Evolutionary conservation across 176 grass and related monocot genomes (phyloP), one percentile per base, ranked within the genome.

Genomic region (Puya raimondii): DNA sequence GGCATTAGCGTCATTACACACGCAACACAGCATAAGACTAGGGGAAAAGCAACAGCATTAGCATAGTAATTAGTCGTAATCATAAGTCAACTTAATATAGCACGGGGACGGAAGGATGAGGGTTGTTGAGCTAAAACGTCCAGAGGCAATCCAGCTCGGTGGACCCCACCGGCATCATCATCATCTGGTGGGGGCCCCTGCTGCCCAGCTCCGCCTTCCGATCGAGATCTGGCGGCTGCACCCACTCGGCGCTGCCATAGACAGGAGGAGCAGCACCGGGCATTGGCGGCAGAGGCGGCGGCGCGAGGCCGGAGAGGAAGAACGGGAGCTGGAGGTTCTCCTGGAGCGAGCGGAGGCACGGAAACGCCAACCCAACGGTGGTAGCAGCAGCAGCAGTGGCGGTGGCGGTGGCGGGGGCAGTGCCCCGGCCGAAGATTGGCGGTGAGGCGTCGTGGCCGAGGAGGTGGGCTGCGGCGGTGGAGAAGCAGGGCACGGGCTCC

Each of bases 401-500:
- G 57, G 76, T 9, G 9, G 67, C 10, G 58, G 80, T 14, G 21
- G 57, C 29, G 66, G 75, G 13, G 12, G 72, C 17, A 2, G 33
- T 11, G 9, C 13, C 6, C 17, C 49, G 51, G 3, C 49, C 12
- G 56, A 61, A 21, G 2, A 84, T 64, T 14, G 86, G 50, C 10
- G 63, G 64, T n/a, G 72, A 63, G 53, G 77, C 70, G 66, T 88
- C 70, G 51, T 75, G 76, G 69, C 73, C 70, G 25, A 78, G 73
- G 86, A 84, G 80, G 72, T 74, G 2, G 17, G 66, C 66, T 11
- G 69, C 73, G 63, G 61, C 73, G 63, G 74, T 99, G 94, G 94
- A 99, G 89, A 99, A 99, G 94, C 94, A 99, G 89, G 89, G 84
- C 87, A 99, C 94, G 94, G 84, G 87, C 94, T 92, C 86, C 81